A percentile compares a stretch with the other conserved stretches of the same genome.
These are phyloP conservation scores for Pythium aquatile DNA, from an alignment of 352 stramenopile species.

Conservation along the genomic window DNA sequence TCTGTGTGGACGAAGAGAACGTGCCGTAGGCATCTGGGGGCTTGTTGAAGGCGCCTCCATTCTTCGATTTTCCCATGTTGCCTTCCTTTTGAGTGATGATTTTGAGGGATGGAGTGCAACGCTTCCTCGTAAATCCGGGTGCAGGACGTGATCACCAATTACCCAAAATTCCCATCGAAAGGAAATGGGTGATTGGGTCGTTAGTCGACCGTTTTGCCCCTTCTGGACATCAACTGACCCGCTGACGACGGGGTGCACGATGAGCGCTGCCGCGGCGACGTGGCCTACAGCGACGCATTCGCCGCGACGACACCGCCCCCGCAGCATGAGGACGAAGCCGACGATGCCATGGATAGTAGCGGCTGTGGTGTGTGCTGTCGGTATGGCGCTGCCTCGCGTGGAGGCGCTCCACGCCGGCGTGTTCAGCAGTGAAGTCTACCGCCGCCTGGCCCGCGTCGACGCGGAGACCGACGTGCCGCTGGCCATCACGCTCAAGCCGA, in stretches of 20 bases:
- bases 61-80: not conserved
- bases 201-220: conserved; percentile 8
- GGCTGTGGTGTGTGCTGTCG: not conserved
- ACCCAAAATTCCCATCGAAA: not conserved
- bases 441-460: conserved; percentile 10
- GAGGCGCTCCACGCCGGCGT: conserved; percentile 14
- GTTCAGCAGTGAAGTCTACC: conserved; percentile 19
- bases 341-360: not conserved
- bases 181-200: conserved; percentile 10
- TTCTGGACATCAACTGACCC: not conserved
- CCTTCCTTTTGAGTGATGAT: not conserved
- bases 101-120: not conserved
- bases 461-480: conserved; percentile 44
- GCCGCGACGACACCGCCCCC: too few relatives aligned
- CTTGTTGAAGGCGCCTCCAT: not conserved
- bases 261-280: not conserved
- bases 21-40: conserved; percentile 7
- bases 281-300: not conserved
- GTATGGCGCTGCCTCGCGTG: not conserved
- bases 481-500: conserved; percentile 45
- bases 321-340: not conserved
- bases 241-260: not conserved
- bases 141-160: not conserved
- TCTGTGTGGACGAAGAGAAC: not conserved
- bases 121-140: not conserved